Evolutionary conservation across 75 land plant genomes (phyloP), one percentile per base, ranked within the genome.

Genomic region (Cupressus sempervirens): DNA sequence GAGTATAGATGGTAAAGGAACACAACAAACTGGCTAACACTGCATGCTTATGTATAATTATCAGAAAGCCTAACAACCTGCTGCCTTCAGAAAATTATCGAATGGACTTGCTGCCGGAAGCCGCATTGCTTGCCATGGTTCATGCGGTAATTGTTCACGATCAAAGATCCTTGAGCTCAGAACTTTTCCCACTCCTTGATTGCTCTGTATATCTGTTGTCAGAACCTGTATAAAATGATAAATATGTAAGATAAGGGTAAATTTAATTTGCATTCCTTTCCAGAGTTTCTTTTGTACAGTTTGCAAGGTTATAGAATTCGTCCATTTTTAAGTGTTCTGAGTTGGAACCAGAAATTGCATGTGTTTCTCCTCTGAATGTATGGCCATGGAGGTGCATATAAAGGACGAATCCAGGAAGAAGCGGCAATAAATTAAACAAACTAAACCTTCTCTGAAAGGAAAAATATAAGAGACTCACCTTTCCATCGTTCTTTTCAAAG

Each of bases 31-130:
- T 32, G 35, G 13, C 36, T 32, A 72, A 23, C 32, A 2, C 35
- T 70, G 73, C 73, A 70, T 30, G 30, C 3, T 70, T 0, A 32
- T 72, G 10, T 32, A n/a, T 68, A 12, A 72, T 65, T 65, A 62
- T 32, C 74, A 72, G 13, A 4, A 72, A 32, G 35, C 74, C 35
- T 58, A 83, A 83, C 92, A 91, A 23, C 92, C 89, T 50, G 96
- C 98, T 23, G 98, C 98, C 81, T 90, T 88, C 81, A 98, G 89
- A 89, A 98, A 98, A 88, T 98, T 96, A 88, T 98, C 98, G 84
- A 95, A 98, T 32, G 98, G 99, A 85, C 99, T 96, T 13, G 97
- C 98, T 50, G 99, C 98, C 68, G 99, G 99, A 15, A 97, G 91
- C 88, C 88, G 93, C 86, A 97, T 85, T 35, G 89, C 85, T 83